phyloP scores from a whole-genome alignment of 108 stramenopile species.

The Discostella pseudostelligera region DNA sequence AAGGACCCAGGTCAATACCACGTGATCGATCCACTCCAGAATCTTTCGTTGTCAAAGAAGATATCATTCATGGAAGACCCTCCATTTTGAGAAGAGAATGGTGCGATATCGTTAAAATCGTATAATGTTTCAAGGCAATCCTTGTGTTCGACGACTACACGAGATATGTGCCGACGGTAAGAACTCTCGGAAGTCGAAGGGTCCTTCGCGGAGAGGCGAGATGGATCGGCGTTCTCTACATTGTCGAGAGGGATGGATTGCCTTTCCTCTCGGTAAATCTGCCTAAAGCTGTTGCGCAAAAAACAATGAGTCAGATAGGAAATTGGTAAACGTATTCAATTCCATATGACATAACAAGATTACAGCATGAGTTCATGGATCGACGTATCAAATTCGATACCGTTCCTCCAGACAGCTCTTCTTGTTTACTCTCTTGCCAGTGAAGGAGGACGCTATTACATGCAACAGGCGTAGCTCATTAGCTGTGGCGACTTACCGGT shows the following conservation, averaged over 20 bases:
- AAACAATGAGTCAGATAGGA: background rate
- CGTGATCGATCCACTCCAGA: slow-evolving; percentile 88
- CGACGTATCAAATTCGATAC: too few relatives aligned
- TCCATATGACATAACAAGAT: too few relatives aligned
- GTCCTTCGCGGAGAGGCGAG: slow-evolving; percentile 19
- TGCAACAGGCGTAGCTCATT: background rate
- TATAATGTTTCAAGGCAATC: slow-evolving; percentile 77
- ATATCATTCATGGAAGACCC: slow-evolving; percentile 35
- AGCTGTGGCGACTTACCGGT: slow-evolving; percentile 51
- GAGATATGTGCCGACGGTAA: slow-evolving; percentile 70
- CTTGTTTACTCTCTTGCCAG: background rate
- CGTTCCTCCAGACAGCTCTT: background rate
- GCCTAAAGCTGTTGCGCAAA: slow-evolving; percentile 60
- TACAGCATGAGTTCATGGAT: too few relatives aligned
- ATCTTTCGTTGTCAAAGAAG: slow-evolving; percentile 90
- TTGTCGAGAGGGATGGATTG: slow-evolving; percentile 39
- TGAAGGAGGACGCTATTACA: background rate
- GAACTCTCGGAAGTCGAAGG: slow-evolving; percentile 15
- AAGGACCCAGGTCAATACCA: slow-evolving; percentile 64
- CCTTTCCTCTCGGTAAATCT: slow-evolving; percentile 77
- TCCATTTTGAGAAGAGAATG: slow-evolving; percentile 18
- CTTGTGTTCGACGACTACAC: slow-evolving; percentile 80
- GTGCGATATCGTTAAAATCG: slow-evolving; percentile 27
- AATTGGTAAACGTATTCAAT: too few relatives aligned
- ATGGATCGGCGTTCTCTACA: slow-evolving; percentile 45